These are phyloP conservation scores for Sporothrix humicola DNA, from an alignment of 2,329 filamentous ascomycete genomes.

Conservation along the genomic window DNA sequence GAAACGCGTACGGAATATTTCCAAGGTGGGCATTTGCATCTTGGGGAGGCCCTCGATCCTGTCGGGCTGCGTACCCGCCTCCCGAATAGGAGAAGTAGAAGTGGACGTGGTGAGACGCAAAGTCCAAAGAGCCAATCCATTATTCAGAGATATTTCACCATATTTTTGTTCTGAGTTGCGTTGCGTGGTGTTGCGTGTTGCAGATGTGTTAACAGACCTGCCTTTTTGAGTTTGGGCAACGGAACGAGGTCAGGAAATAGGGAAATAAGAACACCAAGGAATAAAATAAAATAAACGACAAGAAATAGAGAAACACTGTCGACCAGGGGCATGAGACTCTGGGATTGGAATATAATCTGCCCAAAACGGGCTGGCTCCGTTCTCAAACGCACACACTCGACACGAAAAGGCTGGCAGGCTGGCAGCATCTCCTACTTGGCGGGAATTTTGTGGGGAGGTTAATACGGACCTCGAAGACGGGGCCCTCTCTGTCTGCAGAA, in stretches of 20 bases:
- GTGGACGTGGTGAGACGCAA: no score
- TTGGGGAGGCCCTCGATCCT: neutral
- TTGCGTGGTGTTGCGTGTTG: neutral
- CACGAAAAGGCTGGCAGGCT: neutral
- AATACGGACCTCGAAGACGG: neutral
- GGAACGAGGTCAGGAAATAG: neutral
- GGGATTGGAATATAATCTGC: constrained; percentile 24
- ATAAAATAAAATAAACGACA: constrained; percentile 5
- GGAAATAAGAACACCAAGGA: neutral
- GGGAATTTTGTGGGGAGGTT: neutral
- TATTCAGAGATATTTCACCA: constrained; percentile 26
- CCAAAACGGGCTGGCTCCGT: constrained; percentile 18
- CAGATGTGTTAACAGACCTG: constrained; percentile 29
- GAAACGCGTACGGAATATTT: neutral
- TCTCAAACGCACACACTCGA: neutral
- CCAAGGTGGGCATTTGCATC: neutral
- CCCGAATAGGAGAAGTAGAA: neutral
- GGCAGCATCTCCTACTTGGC: neutral
- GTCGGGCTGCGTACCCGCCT: neutral
- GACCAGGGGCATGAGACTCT: no score
- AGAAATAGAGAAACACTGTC: neutral
- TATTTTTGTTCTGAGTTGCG: neutral
- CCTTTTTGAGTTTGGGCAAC: constrained; percentile 32
- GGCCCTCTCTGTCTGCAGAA: no score
- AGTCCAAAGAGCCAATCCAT: constrained; percentile 7